Base-by-base conservation (phyloP, 2,329 filamentous ascomycete species). In the Rhynchosporium graminicola region DNA sequence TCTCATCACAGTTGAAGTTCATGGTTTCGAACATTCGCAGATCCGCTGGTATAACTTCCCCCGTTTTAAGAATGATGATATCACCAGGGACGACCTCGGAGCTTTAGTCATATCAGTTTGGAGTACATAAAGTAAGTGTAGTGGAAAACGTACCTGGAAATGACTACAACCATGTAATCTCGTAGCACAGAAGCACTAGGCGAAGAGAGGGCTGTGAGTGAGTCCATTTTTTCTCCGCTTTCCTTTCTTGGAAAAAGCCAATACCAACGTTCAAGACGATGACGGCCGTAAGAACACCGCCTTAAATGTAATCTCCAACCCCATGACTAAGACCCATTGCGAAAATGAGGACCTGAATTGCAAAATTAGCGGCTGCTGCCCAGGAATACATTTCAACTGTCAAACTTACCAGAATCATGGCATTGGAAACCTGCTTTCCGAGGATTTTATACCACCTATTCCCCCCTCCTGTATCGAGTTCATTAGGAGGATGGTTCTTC, bases 11-110 rank as follows among this genome's bases (percentile, higher is more conserved):
- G 62, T 83, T 82, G 42, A 84, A 77, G 69, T 87, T 87, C 78
- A 87, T 83, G 36, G 76, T 79, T 66, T 83, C 80, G 64, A 82
- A 82, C 76, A 68, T 50, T 63, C 80, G 76, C 20, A 97, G 83
- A 73, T 99, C 95, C 0, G 94, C 95, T 1, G 95, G 93, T 55
- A 98, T 91, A 77, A 97, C 98, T 79, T 98, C 95, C 58, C 95
- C 95, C 3, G 94, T 94, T 60, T 92, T 90, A 58, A 98, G 83
- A 64, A 98, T 87, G 62, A 97, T 91, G 66, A 99, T 86, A 74
- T 99, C 95, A 51, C 92, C 92, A 4, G 84, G 83, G 2, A 88
- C 84, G 3, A 88, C 78, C 57, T 86, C 81, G 4, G 80, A 67
- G 67, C 79, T 31, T 36, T 4, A 57, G 13, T 10, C 36, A 58